Evolutionary conservation across 352 stramenopile species (phyloP), one percentile per base, ranked within the genome.

Genomic region (Globisporangium carolinianum): DNA sequence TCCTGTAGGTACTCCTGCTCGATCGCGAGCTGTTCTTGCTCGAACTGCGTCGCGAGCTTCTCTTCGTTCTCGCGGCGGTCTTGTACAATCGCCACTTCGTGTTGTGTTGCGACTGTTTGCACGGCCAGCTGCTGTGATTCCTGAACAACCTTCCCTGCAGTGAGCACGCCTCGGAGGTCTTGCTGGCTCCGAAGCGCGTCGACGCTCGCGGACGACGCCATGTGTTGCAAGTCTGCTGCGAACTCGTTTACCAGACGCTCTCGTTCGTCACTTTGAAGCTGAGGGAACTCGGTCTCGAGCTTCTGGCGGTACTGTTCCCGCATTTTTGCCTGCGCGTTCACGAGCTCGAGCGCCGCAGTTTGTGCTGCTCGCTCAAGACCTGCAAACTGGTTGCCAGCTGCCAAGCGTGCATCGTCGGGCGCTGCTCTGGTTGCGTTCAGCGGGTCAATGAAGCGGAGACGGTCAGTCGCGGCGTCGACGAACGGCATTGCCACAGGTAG

Each of bases 1-100:
- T 86, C 71, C 32, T 69, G 66, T 6, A 75, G 61, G 49, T 89
- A 87, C 18, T 83, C 76, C 47, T 76, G 55, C 49, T 87, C 74
- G 42, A 87, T 79, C 17, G 60, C 72, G 5, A 75, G 42, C 24
- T 83, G 69, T 53, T 83, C 70, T 6, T 81, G 48, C 41, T 60
- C 57, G 56, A 82, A 87, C 36, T 76, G 67, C 1, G 58, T 64
- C 51, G 81, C 71, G 5, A 87, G 47, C 45, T 49, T n/a, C 45
- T 9, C n/a, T 35, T 49, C 45, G 45, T 41, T 18, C 11, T 38
- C 32, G 5, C 35, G 48, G 5, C 18, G 48, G 7, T 41, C 48
- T 11, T 53, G 48, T n/a, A 49, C 0, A 9, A 49, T 17, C 1
- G 45, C 45, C 18, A n/a, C 8, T n/a, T 6, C 63, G 17, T 67